Conservation (phyloP, 805 yeast genomes). For the Limtongia smithiae region DNA sequence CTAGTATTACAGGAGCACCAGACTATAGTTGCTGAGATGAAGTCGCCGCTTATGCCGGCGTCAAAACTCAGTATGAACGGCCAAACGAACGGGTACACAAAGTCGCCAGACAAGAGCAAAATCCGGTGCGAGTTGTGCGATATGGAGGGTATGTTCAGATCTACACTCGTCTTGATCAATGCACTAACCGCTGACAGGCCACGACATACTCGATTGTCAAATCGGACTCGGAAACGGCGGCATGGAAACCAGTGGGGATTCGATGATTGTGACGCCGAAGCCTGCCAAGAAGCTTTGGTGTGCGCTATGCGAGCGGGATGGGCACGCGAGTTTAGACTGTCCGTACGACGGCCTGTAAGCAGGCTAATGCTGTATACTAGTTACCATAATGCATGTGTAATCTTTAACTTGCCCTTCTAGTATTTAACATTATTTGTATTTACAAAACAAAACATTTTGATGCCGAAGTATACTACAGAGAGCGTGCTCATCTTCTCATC, state of each 20-base stretch:
- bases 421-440: too few species aligned
- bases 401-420: too few species aligned
- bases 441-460: background rate
- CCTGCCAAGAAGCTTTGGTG: conserved; percentile 83
- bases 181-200: conserved; percentile 5
- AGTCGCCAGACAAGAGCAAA: background rate
- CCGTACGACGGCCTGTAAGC: conserved; percentile 56
- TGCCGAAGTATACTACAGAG: background rate
- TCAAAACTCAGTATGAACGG: conserved; percentile 15
- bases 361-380: too few species aligned
- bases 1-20: conserved; percentile 5
- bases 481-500: background rate
- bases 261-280: too few species aligned
- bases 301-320: conserved; percentile 85
- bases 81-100: background rate
- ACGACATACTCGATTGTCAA: conserved; percentile 24
- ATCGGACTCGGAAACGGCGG: too few species aligned
- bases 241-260: too few species aligned
- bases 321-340: conserved; percentile 84
- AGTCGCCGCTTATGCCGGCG: conserved; percentile 14
- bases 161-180: too few species aligned
- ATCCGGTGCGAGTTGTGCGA: conserved; percentile 20
- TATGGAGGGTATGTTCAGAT: conserved; percentile 12
- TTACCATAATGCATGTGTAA: too few species aligned
- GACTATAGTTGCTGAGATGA: conserved; percentile 2